phyloP scores from a whole-genome alignment of 225 moss, liverwort and hornwort genomes.

The Polytrichum formosum region DNA sequence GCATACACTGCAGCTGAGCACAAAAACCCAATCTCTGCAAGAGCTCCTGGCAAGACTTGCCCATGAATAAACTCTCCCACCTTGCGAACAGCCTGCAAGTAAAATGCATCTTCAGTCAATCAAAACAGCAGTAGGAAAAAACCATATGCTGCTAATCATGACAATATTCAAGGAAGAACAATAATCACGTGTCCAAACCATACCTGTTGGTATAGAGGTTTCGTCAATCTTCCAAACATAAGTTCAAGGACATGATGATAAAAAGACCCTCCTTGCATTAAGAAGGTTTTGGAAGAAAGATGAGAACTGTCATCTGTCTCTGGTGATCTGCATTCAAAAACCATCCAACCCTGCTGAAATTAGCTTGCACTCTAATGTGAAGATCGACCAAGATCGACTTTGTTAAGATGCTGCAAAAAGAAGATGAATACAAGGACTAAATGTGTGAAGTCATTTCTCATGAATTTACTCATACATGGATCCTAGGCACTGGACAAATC shows the following conservation, averaged over 20 bases:
- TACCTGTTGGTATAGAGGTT: constrained; percentile 87
- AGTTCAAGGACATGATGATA: constrained; percentile 92
- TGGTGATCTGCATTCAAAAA: constrained; percentile 45
- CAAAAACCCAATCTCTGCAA: constrained; percentile 91
- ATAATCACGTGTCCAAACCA: constrained; percentile 15
- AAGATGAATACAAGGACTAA: too few species aligned
- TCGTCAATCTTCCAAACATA: constrained; percentile 92
- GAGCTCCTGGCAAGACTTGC: constrained; percentile 90
- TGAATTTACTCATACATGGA: too few species aligned
- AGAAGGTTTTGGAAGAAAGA: constrained; percentile 82
- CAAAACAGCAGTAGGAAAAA: constrained; percentile 15
- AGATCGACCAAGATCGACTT: too few species aligned
- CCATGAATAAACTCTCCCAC: constrained; percentile 81
- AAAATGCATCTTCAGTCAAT: neutral
- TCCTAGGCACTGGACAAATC: too few species aligned
- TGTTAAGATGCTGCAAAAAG: too few species aligned
- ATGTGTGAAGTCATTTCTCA: too few species aligned
- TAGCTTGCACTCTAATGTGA: too few species aligned
- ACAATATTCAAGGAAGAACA: neutral
- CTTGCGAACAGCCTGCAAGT: constrained; percentile 74
- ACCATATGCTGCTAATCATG: constrained; percentile 2
- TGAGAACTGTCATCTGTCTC: constrained; percentile 73
- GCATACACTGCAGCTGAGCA: constrained; percentile 88
- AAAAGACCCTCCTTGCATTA: constrained; percentile 79
- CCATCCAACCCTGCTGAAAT: constrained; percentile 27